phyloP scores from a whole-genome alignment of 257 asterid species.

The Lycium ferocissimum region DNA sequence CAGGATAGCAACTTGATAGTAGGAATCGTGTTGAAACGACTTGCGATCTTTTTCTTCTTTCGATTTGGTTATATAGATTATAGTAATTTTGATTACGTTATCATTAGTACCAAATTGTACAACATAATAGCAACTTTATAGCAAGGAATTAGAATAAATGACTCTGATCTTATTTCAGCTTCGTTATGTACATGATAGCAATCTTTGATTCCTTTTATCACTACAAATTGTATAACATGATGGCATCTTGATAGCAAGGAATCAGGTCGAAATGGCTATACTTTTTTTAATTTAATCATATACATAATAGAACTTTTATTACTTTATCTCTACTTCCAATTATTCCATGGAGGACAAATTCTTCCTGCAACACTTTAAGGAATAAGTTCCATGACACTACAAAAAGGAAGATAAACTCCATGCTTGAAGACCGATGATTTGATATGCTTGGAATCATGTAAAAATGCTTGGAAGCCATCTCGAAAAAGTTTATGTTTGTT shows the following conservation, averaged over 20 bases:
- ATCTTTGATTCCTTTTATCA: not conserved
- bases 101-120: too few species aligned
- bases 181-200: not conserved
- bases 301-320: not conserved
- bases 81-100: not conserved
- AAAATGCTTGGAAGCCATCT: not conserved
- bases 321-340: not conserved
- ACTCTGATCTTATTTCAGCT: not conserved
- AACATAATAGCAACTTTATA: too few species aligned
- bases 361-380: constrained; percentile 10
- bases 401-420: not conserved
- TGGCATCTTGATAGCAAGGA: not conserved
- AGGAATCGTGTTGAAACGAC: not conserved
- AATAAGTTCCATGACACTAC: constrained; percentile 21
- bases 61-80: not conserved
- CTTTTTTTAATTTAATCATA: not conserved
- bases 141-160: not conserved
- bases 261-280: not conserved
- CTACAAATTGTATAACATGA: not conserved
- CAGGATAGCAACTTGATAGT: not conserved
- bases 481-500: not conserved
- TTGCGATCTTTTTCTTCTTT: not conserved
- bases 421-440: not conserved
- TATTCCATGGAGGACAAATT: constrained; percentile 11
- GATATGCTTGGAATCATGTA: not conserved